phyloP scores from a whole-genome alignment of 2,329 filamentous ascomycete genomes.

The Fusarium nodosum region DNA sequence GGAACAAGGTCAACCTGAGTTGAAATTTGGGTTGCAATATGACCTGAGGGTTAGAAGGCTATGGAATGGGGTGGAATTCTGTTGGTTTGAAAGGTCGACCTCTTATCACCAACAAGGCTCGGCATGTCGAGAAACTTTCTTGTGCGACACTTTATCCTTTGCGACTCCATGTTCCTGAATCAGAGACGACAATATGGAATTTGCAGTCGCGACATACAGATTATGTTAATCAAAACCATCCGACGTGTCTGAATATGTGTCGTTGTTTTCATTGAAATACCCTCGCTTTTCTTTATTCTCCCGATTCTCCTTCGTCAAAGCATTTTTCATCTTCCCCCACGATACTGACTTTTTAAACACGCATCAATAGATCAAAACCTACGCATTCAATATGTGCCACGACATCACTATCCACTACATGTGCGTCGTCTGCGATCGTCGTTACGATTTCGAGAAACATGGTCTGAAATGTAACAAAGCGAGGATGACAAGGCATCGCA shows the following conservation, averaged over 20 bases:
- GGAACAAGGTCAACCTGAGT: conserved; percentile 7
- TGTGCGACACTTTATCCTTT: not conserved
- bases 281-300: not conserved
- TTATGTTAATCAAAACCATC: not conserved
- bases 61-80: not conserved
- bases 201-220: not conserved
- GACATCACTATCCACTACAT: conserved; percentile 21
- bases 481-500: not conserved
- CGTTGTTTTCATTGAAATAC: not conserved
- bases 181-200: not conserved
- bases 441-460: conserved; percentile 24
- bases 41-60: not conserved
- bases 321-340: no score
- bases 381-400: conserved; percentile 11
- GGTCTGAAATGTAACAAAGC: not conserved
- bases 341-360: not conserved
- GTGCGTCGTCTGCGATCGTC: not conserved
- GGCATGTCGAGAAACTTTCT: not conserved
- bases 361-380: not conserved
- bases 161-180: not conserved
- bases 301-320: not conserved
- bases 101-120: not conserved
- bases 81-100: not conserved
- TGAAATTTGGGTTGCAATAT: not conserved
- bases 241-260: not conserved